These are phyloP conservation scores for Cercospora beticola DNA, from an alignment of 2,329 filamentous ascomycete species.

Conservation along the genomic window DNA sequence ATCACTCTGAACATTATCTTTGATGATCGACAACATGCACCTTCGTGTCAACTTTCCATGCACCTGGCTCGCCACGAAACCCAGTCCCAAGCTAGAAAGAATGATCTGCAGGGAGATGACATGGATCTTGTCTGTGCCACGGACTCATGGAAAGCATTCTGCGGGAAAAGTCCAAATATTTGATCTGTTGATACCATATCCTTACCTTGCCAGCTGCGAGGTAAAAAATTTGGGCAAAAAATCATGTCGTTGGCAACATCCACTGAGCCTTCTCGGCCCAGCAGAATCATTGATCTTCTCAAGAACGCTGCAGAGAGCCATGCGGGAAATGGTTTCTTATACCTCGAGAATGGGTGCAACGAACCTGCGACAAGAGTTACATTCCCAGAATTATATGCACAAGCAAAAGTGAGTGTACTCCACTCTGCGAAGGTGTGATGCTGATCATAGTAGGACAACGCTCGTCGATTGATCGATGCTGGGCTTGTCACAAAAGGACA, in stretches of 20 bases:
- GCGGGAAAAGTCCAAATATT: not conserved
- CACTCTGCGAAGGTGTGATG: not conserved
- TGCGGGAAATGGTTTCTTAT: conserved; percentile 10
- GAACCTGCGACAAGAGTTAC: conserved; percentile 13
- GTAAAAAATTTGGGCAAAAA: not conserved
- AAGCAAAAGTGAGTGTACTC: conserved; percentile 16
- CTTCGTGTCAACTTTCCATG: not conserved
- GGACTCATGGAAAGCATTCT: not conserved
- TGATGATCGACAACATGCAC: not conserved
- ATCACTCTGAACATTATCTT: not conserved
- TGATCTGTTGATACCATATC: not conserved
- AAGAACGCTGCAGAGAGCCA: conserved; percentile 14
- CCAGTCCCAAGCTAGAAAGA: not conserved
- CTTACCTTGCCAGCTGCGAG: not conserved
- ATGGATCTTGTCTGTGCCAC: not conserved
- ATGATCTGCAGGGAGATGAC: not conserved
- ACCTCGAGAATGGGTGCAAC: conserved; percentile 17
- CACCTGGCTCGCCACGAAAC: not conserved
- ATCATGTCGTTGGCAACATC: not conserved
- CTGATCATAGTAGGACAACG: conserved; percentile 17
- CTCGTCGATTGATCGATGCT: conserved; percentile 14
- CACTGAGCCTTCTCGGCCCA: not conserved
- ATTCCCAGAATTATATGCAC: conserved; percentile 19
- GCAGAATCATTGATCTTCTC: conserved; percentile 19
- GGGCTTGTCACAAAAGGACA: conserved; percentile 21